Percentiles rank a stretch among this genome's conserved stretches.
Evolutionary conservation across 2,329 filamentous ascomycete species (phyloP).

Genomic region (Teratosphaeriaceae sp.): DNA sequence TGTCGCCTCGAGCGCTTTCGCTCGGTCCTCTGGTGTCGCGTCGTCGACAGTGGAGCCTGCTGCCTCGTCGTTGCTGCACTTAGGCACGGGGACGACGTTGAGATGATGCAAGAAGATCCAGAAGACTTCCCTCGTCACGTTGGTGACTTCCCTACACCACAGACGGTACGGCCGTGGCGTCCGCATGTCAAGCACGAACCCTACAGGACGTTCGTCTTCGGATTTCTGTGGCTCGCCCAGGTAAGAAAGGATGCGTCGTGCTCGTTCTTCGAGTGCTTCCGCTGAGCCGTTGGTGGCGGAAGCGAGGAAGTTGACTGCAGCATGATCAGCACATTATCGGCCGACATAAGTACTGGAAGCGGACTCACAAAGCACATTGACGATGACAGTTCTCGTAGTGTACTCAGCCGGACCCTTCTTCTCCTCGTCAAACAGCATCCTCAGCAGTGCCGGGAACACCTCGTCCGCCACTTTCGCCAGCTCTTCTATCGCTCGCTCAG

Average conservation of each 20-base stretch:
- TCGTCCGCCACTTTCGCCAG: conserved; percentile 71
- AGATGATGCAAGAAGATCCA: conserved; percentile 98
- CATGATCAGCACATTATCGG: conserved; percentile 6
- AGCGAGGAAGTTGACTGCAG: conserved; percentile 68
- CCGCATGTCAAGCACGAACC: conserved; percentile 86
- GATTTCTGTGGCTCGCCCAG: conserved; percentile 74
- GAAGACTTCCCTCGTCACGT: conserved; percentile 95
- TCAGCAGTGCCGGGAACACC: conserved; percentile 77
- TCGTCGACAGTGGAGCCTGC: conserved; percentile 17
- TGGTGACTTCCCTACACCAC: conserved; percentile 88
- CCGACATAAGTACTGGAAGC: background rate
- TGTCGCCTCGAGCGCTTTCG: conserved; percentile 22
- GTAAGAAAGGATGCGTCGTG: conserved; percentile 68
- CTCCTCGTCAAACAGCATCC: conserved; percentile 94
- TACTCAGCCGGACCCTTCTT: conserved; percentile 97
- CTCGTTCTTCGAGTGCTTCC: conserved; percentile 50
- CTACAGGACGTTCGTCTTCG: conserved; percentile 68
- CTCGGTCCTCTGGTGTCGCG: conserved; percentile 15
- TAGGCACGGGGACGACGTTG: conserved; percentile 69
- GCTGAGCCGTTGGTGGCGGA: conserved; percentile 44
- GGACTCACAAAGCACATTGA: conserved; percentile 63
- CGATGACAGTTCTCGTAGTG: conserved; percentile 83
- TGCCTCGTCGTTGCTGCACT: conserved; percentile 12
- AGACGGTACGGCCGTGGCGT: conserved; percentile 81
- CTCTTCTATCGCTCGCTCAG: conserved; percentile 74